Percentiles rank a stretch among this genome's conserved stretches.
Conservation (phyloP, 73 alveolate genomes). For the Paramecium sonneborni region DNA sequence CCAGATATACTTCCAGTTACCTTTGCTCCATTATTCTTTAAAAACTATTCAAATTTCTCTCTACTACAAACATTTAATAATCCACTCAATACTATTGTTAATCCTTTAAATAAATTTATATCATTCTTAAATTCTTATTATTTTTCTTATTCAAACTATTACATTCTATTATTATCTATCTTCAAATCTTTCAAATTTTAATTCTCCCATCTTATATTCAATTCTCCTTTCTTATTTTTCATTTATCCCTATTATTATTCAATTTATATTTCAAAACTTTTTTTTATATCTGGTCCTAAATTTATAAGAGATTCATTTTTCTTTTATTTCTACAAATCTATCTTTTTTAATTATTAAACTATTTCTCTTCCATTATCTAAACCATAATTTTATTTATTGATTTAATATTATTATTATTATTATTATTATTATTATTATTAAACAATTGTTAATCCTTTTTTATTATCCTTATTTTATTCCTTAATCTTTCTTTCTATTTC, state of each 20-base stretch:
- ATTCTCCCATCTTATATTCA: neutral
- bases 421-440: neutral
- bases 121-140: neutral
- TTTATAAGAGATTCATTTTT: neutral
- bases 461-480: neutral
- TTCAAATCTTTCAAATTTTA: neutral
- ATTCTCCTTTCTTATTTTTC: neutral
- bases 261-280: neutral
- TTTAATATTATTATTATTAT: neutral
- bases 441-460: no score
- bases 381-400: neutral
- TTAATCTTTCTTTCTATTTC: neutral
- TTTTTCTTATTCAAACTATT: neutral
- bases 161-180: neutral
- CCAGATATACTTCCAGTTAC: conserved; percentile 88
- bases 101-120: conserved; percentile 69
- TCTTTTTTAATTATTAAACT: neutral
- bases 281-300: neutral
- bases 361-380: neutral
- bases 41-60: conserved; percentile 63
- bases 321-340: neutral
- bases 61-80: conserved; percentile 75
- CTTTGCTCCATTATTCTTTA: conserved; percentile 79
- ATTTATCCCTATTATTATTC: neutral
- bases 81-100: conserved; percentile 94